These are phyloP conservation scores for Tulasnella sp. DNA, from an alignment of 768 basidiomycete species.

Conservation along the genomic window DNA sequence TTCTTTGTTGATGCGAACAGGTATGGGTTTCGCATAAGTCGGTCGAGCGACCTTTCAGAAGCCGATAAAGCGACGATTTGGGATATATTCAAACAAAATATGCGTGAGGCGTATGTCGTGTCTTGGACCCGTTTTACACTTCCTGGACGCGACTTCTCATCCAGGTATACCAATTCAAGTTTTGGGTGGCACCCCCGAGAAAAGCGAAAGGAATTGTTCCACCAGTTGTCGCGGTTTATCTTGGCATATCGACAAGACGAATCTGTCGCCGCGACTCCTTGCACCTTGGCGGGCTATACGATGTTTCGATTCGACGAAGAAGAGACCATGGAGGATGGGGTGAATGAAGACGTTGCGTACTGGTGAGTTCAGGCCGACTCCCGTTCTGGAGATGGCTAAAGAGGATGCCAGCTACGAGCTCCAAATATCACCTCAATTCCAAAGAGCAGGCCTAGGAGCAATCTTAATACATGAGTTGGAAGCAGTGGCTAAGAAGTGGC, in stretches of 20 bases:
- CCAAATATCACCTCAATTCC: conserved; percentile 15
- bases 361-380: conserved; percentile 16
- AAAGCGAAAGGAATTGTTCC: conserved; percentile 24
- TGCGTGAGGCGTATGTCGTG: conserved; percentile 17
- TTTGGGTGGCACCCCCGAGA: conserved; percentile 17
- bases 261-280: not conserved
- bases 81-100: conserved; percentile 21
- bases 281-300: conserved; percentile 16
- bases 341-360: conserved; percentile 21
- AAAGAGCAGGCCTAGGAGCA: conserved; percentile 17
- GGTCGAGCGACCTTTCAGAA: not conserved
- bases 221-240: conserved; percentile 22
- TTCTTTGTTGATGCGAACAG: not conserved
- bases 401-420: conserved; percentile 23
- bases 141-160: not conserved
- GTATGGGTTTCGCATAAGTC: not conserved
- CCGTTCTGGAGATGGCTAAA: not conserved
- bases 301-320: conserved; percentile 25
- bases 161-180: not conserved
- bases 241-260: conserved; percentile 10
- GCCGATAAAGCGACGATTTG: conserved; percentile 6
- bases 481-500: conserved; percentile 16
- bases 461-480: conserved; percentile 20
- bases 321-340: conserved; percentile 17
- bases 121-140: not conserved